phyloP scores from a whole-genome alignment of 768 basidiomycete genomes.

The Tylopilus cervinicoccineus region DNA sequence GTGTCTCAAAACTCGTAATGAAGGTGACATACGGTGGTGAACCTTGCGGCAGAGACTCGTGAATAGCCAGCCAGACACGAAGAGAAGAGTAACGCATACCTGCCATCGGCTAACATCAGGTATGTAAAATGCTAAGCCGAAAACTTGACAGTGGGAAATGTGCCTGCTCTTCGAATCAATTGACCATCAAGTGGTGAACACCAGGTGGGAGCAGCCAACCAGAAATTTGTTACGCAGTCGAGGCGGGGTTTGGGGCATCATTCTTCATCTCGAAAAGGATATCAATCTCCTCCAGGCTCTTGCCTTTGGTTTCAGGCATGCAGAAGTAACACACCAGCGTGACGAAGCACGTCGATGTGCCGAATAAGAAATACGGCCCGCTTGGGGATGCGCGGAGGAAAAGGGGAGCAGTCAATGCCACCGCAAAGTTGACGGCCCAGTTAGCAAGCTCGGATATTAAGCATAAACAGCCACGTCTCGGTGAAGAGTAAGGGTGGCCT shows the following conservation, averaged over 20 bases:
- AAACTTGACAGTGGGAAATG: background rate
- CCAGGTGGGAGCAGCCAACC: background rate
- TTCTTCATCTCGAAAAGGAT: slow-evolving; percentile 30
- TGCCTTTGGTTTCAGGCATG: slow-evolving; percentile 44
- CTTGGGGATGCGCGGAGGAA: slow-evolving; percentile 43
- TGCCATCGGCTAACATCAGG: background rate
- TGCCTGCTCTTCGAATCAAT: background rate
- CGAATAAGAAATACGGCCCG: slow-evolving; percentile 47
- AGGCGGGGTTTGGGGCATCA: background rate
- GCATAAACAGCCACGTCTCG: slow-evolving; percentile 1
- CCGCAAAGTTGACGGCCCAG: slow-evolving; percentile 37
- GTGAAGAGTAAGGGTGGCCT: slow-evolving; percentile 5
- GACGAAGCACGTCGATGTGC: slow-evolving; percentile 34
- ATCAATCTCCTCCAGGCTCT: slow-evolving; percentile 41
- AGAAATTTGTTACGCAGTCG: background rate
- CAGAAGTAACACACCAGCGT: slow-evolving; percentile 37
- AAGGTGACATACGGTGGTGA: background rate
- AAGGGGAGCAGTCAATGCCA: slow-evolving; percentile 44
- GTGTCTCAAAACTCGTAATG: background rate
- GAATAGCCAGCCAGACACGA: background rate
- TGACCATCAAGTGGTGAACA: background rate
- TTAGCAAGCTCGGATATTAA: slow-evolving; percentile 18
- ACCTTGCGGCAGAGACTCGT: background rate
- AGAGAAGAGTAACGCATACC: background rate
- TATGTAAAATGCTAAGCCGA: background rate